Evolutionary conservation across 2,329 filamentous ascomycete species (phyloP).

Genomic region (Xylariaceae sp.): DNA sequence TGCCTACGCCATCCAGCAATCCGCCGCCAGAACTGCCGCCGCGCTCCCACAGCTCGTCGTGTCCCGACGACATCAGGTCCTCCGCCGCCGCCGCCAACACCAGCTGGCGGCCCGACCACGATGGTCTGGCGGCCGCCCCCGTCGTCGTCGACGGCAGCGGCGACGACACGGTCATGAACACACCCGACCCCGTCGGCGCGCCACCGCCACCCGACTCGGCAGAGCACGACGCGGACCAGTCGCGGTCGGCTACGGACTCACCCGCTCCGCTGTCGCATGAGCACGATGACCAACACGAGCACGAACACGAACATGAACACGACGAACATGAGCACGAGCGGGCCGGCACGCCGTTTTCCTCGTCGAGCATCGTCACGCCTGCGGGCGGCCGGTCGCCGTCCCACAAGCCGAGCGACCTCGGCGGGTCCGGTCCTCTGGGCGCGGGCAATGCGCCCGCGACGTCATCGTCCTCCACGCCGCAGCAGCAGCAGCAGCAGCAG

Average conservation of each 20-base stretch:
- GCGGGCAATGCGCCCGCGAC: too few relatives aligned
- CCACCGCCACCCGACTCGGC: slow-evolving; percentile 7
- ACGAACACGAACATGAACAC: background rate
- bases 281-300: background rate
- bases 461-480: background rate
- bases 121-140: slow-evolving; percentile 16
- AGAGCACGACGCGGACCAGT: slow-evolving; percentile 12
- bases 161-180: slow-evolving; percentile 13
- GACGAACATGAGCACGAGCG: background rate
- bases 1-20: slow-evolving; percentile 25
- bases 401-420: slow-evolving; percentile 17
- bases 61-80: slow-evolving; percentile 22
- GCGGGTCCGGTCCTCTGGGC: slow-evolving; percentile 3
- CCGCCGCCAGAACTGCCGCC: slow-evolving; percentile 20
- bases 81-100: slow-evolving; percentile 3
- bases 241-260: slow-evolving; percentile 20
- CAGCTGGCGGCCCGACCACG: slow-evolving; percentile 19
- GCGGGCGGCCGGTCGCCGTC: slow-evolving; percentile 12
- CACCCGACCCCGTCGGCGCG: slow-evolving; percentile 16
- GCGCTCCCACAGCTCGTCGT: slow-evolving; percentile 23
- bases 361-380: slow-evolving; percentile 13
- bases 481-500: too few relatives aligned
- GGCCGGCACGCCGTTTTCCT: too few relatives aligned
- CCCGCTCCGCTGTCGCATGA: slow-evolving; percentile 16
- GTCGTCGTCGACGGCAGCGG: slow-evolving; percentile 16